A percentile compares a stretch with the other conserved stretches of the same genome.
Conservation (phyloP, 1,139 yeast species). For the Nematodospora anomalae region DNA sequence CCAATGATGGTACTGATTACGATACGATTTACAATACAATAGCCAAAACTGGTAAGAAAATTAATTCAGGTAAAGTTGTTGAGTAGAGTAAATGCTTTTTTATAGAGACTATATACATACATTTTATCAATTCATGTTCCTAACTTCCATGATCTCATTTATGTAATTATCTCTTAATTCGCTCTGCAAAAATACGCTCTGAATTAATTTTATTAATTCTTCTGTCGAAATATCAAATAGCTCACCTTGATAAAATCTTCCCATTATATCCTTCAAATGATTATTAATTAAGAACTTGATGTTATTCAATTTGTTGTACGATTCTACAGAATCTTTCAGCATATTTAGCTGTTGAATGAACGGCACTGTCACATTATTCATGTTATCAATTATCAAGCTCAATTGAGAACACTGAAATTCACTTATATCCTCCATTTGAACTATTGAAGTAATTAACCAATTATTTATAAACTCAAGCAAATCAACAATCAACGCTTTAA, state of each 20-base stretch:
- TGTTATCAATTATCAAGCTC: conserved; percentile 26
- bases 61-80: conserved; percentile 60
- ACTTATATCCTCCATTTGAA: conserved; percentile 34
- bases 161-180: conserved; percentile 62
- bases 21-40: conserved; percentile 79
- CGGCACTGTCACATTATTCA: conserved; percentile 21
- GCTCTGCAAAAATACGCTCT: conserved; percentile 67
- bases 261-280: conserved; percentile 69
- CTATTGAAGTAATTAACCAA: conserved; percentile 29
- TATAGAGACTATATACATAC: background rate
- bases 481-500: conserved; percentile 26
- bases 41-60: conserved; percentile 87
- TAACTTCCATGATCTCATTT: conserved; percentile 50
- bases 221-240: conserved; percentile 67
- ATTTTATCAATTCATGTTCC: conserved; percentile 18
- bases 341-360: conserved; percentile 16
- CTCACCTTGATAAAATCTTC: conserved; percentile 68
- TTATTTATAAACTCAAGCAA: conserved; percentile 33
- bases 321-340: conserved; percentile 22
- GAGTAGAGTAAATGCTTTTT: conserved; percentile 21
- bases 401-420: conserved; percentile 37
- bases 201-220: conserved; percentile 64
- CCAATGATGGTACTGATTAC: conserved; percentile 50
- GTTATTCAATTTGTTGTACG: conserved; percentile 46
- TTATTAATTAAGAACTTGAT: conserved; percentile 47